Evolutionary conservation across 331 rosid genomes (phyloP).

Genomic region (Quercus tomentella): DNA sequence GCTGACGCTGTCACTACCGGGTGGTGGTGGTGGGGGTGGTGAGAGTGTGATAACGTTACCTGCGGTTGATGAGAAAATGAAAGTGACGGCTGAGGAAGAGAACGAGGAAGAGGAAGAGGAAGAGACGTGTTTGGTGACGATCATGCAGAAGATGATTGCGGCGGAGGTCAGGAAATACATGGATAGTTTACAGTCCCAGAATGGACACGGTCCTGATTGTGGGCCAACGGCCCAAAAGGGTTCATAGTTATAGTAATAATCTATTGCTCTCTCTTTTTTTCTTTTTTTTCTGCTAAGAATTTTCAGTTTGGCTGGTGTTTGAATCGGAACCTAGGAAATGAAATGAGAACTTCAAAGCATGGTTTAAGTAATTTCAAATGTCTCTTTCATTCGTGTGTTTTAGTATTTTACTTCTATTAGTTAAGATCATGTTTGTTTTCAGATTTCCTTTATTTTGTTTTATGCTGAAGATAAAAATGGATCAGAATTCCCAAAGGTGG

Average conservation of each 20-base stretch:
- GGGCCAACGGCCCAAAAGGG: conserved; percentile 15
- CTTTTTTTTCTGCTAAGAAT: too few species aligned
- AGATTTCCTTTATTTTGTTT: too few species aligned
- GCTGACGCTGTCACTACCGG: conserved; percentile 46
- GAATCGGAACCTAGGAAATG: too few species aligned
- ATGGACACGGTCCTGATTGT: not conserved
- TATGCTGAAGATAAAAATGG: too few species aligned
- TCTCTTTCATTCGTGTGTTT: too few species aligned
- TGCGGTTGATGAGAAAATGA: not conserved
- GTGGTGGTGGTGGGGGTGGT: not conserved
- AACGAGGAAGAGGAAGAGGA: conserved; percentile 12
- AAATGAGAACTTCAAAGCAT: too few species aligned
- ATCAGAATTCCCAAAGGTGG: too few species aligned
- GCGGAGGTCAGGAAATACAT: conserved; percentile 63
- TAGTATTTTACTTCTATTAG: too few species aligned
- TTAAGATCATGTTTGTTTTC: too few species aligned
- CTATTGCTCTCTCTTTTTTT: too few species aligned
- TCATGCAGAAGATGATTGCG: conserved; percentile 63
- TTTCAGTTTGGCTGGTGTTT: too few species aligned
- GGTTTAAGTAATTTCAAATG: too few species aligned
- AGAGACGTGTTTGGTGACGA: conserved; percentile 30
- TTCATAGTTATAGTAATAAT: not conserved
- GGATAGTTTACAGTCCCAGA: conserved; percentile 26
- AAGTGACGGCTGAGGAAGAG: conserved; percentile 24
- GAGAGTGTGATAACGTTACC: conserved; percentile 15